A percentile compares a stretch with the other conserved stretches of the same genome.
These are phyloP conservation scores for Rhodotorula sp. DNA, from an alignment of 1,284 basidiomycete genomes.

Conservation along the genomic window DNA sequence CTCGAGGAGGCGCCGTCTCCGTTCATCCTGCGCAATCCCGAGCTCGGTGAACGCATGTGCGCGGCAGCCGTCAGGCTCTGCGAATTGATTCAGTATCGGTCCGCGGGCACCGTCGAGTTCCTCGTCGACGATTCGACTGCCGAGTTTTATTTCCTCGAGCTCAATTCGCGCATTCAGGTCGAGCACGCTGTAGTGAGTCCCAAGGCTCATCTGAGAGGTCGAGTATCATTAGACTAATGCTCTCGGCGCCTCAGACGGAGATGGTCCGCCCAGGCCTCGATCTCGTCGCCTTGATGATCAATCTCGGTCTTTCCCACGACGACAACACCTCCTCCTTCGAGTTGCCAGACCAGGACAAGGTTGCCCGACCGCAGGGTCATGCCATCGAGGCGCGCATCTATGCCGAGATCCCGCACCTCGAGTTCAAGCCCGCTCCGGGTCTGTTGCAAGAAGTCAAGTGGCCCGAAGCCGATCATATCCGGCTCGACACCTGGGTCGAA, in stretches of 20 bases:
- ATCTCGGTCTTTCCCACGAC: conserved; percentile 50
- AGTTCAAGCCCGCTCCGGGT: conserved; percentile 88
- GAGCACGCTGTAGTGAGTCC: conserved; percentile 61
- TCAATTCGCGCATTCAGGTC: conserved; percentile 71
- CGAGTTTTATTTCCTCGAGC: conserved; percentile 68
- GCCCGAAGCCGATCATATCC: conserved; percentile 49
- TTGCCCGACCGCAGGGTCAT: conserved; percentile 38
- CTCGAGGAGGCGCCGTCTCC: conserved; percentile 67
- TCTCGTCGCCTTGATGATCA: conserved; percentile 65
- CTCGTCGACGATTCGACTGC: conserved; percentile 60
- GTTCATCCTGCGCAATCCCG: conserved; percentile 23
- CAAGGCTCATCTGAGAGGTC: no score
- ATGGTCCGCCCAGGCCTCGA: conserved; percentile 60
- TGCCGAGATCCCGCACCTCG: conserved; percentile 84
- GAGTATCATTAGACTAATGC: not conserved
- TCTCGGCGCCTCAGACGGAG: conserved; percentile 48
- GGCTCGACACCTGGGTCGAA: conserved; percentile 73
- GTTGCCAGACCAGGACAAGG: conserved; percentile 5
- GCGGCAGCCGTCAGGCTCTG: conserved; percentile 58
- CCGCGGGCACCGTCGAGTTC: conserved; percentile 60
- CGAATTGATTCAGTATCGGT: conserved; percentile 49
- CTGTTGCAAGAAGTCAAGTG: conserved; percentile 66
- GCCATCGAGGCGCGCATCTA: conserved; percentile 72
- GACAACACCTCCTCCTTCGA: not conserved
- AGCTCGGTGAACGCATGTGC: conserved; percentile 55